A percentile compares a stretch with the other conserved stretches of the same genome.
phyloP scores from a whole-genome alignment of 257 asterid species.

The Solanum sitiens region DNA sequence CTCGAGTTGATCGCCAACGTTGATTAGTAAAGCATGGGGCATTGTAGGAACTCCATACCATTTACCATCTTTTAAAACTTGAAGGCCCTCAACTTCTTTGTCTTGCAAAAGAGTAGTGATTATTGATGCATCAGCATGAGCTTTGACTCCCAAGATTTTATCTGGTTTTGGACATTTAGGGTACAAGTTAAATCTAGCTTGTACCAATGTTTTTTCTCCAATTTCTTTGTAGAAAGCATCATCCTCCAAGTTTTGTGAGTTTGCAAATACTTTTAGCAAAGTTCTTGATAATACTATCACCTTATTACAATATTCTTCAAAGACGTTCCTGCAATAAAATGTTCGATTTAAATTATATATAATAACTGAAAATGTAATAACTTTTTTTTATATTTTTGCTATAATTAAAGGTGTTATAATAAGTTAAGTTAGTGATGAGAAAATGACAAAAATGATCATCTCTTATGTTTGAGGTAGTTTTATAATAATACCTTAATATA shows the following conservation, averaged over 20 bases:
- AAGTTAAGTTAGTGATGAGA: background rate
- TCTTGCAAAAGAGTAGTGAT: background rate
- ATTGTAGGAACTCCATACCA: background rate
- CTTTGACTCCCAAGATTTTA: background rate
- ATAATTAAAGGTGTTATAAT: background rate
- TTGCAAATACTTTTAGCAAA: background rate
- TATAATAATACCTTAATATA: background rate
- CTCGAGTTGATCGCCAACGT: background rate
- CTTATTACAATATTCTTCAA: background rate
- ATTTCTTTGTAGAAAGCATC: background rate
- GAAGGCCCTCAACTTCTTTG: background rate
- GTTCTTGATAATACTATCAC: background rate
- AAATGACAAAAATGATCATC: background rate
- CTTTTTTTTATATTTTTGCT: too few relatives aligned
- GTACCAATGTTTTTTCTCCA: background rate
- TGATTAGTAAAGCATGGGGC: background rate
- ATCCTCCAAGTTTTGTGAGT: background rate
- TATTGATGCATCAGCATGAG: background rate
- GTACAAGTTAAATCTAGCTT: background rate
- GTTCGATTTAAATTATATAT: too few relatives aligned
- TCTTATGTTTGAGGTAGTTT: background rate
- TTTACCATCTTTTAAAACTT: background rate
- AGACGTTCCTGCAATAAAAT: background rate
- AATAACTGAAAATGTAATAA: background rate
- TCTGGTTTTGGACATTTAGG: background rate